A percentile compares a stretch with the other conserved stretches of the same genome.
Conservation (phyloP, 345 rosid species). For the Salix koriyanagi region DNA sequence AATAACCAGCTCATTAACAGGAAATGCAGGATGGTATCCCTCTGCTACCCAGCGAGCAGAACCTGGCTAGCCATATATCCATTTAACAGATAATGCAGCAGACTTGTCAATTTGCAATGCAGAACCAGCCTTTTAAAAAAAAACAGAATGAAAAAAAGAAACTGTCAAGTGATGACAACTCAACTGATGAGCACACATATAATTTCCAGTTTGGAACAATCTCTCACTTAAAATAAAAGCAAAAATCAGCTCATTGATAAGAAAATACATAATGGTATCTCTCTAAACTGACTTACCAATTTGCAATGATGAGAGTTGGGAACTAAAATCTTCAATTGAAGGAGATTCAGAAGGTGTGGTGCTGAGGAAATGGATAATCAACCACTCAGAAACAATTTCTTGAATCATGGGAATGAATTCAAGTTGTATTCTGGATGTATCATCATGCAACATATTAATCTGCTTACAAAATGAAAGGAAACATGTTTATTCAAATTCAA, state of each 20-base stretch:
- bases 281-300: conserved; percentile 54
- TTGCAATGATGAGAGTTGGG: conserved; percentile 79
- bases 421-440: conserved; percentile 62
- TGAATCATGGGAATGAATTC: conserved; percentile 89
- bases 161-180: too few species aligned
- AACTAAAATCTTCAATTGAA: conserved; percentile 78
- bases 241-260: background rate
- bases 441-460: conserved; percentile 67
- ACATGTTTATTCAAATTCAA: background rate
- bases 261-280: background rate
- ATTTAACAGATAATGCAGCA: background rate
- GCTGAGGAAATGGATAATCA: conserved; percentile 59
- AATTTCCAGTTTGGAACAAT: background rate
- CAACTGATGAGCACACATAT: too few species aligned
- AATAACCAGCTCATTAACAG: background rate
- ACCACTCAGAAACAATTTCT: conserved; percentile 82
- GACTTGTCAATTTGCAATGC: too few species aligned
- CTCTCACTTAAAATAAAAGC: background rate
- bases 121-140: too few species aligned
- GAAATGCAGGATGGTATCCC: too few species aligned
- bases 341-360: conserved; percentile 72
- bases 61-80: background rate
- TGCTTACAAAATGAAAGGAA: conserved; percentile 23
- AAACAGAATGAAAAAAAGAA: too few species aligned
- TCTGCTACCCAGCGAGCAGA: background rate